Base-by-base conservation (phyloP, 179 eudicot genomes). In the Sideroxylon spinosum region DNA sequence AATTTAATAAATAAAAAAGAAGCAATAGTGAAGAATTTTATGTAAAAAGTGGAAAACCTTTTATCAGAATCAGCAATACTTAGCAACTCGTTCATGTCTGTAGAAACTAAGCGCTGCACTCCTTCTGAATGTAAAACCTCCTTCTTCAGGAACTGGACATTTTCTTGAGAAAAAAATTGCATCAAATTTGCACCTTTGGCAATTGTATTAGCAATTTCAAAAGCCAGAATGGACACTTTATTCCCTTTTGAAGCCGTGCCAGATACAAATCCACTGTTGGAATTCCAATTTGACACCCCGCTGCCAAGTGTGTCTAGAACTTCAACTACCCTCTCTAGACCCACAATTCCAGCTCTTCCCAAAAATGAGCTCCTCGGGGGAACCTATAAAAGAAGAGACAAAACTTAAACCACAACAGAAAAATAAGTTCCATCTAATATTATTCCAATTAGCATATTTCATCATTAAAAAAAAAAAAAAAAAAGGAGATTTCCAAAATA, bases 161-260 rank as follows among this genome's bases (percentile, higher is more conserved):
- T 87, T 82, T 90, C 94, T 78, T 86, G 84, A 26, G 92, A 90
- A 77, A 90, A 83, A 64, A 92, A 89, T 71, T 86, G 86, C 87
- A 90, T 60, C 74, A 90, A 80, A 81, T 74, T 87, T 73, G 88
- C 81, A 23, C 92, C 92, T 79, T 90, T 90, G 71, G 86, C 86
- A 64, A 89, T 85, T 26, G 94, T 90, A 82, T 90, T 90, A 66
- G 92, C 94, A 72, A 90, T 91, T 85, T 90, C 92, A 80, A 90
- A 90, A 56, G 92, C 88, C 76, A 89, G 73, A 23, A 90, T 88
- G n/a, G 82, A 77, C 82, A 90, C 77, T 79, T 79, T 89, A 75
- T 85, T 89, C 69, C 90, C 90, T 79, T 84, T 83, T 32, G 87
- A 75, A 79, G 80, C 73, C 80, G 82, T 76, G 79, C 90, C 86